A percentile compares a stretch with the other conserved stretches of the same genome.
phyloP scores from a whole-genome alignment of 371 early-diverging fungal genomes.

The Rhizopus sp. region DNA sequence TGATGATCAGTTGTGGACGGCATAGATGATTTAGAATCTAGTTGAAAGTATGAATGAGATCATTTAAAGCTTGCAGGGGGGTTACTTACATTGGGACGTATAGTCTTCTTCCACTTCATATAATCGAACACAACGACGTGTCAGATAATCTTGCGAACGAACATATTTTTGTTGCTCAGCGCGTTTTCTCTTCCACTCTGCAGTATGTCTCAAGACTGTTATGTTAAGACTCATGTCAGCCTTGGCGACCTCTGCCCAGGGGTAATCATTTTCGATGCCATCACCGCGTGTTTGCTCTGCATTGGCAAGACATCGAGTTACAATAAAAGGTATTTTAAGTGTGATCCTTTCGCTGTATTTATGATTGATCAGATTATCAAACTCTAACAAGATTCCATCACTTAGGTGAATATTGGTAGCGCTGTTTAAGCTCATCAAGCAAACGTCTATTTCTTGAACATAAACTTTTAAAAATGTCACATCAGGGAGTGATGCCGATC shows the following conservation, averaged over 20 bases:
- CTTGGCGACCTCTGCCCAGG: conserved; percentile 78
- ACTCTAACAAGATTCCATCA: conserved; percentile 62
- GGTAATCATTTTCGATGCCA: conserved; percentile 26
- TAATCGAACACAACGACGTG: conserved; percentile 65
- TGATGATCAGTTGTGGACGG: conserved; percentile 43
- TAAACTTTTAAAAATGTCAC: conserved; percentile 66
- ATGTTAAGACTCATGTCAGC: conserved; percentile 62
- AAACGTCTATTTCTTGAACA: conserved; percentile 63
- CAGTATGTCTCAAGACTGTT: conserved; percentile 61
- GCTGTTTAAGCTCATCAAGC: conserved; percentile 64
- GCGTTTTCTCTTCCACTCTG: conserved; percentile 57
- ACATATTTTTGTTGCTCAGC: conserved; percentile 66
- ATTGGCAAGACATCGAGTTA: conserved; percentile 58
- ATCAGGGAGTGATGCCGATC: conserved; percentile 55
- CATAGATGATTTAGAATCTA: conserved; percentile 25
- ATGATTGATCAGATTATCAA: conserved; percentile 69
- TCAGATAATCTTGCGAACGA: conserved; percentile 64
- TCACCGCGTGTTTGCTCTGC: conserved; percentile 29
- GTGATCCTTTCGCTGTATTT: conserved; percentile 61
- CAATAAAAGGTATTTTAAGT: conserved; percentile 63
- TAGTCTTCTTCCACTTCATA: conserved; percentile 43
- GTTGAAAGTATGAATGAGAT: neutral
- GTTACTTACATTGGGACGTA: conserved; percentile 22
- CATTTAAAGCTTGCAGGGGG: neutral
- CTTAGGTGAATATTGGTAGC: conserved; percentile 56